These are phyloP conservation scores for Komagataella pseudopastoris DNA, from an alignment of 805 yeast species.

Conservation along the genomic window DNA sequence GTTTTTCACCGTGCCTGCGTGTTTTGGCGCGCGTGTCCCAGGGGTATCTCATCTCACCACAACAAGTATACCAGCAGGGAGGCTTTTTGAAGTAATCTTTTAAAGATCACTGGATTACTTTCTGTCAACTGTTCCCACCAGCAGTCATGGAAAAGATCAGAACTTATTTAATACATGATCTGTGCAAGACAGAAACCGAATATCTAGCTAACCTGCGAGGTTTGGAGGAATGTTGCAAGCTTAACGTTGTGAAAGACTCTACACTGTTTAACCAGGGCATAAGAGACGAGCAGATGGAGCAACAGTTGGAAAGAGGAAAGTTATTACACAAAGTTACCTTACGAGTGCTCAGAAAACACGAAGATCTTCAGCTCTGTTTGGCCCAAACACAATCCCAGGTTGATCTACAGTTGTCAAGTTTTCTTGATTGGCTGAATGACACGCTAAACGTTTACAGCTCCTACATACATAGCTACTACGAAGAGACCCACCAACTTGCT, in stretches of 20 bases:
- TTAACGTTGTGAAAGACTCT: background rate
- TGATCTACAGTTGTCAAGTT: background rate
- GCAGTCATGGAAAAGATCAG: background rate
- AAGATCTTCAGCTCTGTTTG: background rate
- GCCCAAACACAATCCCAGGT: background rate
- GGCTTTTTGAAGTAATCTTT: background rate
- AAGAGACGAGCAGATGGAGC: background rate
- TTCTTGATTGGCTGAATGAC: background rate
- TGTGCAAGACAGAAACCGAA: background rate
- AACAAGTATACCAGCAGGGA: background rate
- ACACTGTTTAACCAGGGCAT: background rate
- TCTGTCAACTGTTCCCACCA: background rate
- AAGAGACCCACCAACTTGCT: background rate
- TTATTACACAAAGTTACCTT: background rate
- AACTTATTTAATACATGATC: background rate
- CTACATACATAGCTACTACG: background rate
- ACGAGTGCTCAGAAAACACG: background rate
- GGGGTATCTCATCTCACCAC: background rate
- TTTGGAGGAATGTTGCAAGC: background rate
- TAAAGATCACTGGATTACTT: background rate
- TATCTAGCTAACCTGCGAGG: background rate
- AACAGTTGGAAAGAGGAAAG: background rate
- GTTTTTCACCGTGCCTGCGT: background rate
- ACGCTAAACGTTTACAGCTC: background rate
- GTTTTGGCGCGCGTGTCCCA: background rate